These are phyloP conservation scores for Manihot esculenta DNA, from an alignment of 441 rosid species.

Conservation along the genomic window DNA sequence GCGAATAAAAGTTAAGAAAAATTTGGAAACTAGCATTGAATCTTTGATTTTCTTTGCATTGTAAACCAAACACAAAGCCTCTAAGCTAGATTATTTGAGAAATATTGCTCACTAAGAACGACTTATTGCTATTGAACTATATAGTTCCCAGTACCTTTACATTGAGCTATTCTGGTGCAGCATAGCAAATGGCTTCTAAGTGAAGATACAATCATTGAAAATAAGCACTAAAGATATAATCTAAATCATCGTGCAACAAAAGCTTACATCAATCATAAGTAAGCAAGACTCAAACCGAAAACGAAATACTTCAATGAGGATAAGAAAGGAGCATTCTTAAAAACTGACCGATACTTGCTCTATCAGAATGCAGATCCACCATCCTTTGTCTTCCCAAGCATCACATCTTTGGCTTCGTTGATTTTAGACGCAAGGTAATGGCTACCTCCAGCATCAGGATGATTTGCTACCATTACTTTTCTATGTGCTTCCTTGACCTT, in stretches of 20 bases:
- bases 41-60: not conserved
- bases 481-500: constrained; percentile 69
- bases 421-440: constrained; percentile 66
- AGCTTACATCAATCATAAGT: not conserved
- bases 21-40: not conserved
- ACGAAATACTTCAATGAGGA: constrained; percentile 4
- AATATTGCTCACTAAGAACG: not conserved
- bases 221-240: not conserved
- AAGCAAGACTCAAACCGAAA: not conserved
- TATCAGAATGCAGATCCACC: constrained; percentile 52
- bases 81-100: not conserved
- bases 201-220: not conserved
- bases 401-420: constrained; percentile 63
- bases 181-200: not conserved
- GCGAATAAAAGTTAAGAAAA: not conserved
- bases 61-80: not conserved
- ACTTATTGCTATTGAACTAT: not conserved
- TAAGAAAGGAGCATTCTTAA: not conserved
- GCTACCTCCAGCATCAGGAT: constrained; percentile 73
- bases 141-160: not conserved
- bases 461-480: constrained; percentile 74
- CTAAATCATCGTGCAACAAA: not conserved
- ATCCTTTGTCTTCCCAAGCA: constrained; percentile 57
- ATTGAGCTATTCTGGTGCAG: not conserved
- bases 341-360: no score